Conservation (phyloP, 139 green algal species). For the Chloropicon primus region DNA sequence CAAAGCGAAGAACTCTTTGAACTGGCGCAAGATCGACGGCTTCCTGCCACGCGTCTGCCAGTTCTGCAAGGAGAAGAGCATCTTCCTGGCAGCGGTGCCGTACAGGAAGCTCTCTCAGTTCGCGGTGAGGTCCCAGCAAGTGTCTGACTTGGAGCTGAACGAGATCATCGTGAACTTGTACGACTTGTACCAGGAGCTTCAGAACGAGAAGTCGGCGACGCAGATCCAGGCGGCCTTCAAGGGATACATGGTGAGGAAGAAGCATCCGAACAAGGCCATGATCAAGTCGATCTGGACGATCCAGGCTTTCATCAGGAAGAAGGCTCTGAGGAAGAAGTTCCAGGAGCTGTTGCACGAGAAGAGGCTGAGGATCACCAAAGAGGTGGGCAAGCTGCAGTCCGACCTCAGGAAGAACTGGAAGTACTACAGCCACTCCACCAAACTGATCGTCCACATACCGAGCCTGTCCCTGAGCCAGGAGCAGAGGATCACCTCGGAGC, state of each 20-base stretch:
- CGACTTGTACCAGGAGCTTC: not conserved
- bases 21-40: not conserved
- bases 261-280: not conserved
- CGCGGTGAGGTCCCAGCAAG: not conserved
- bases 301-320: constrained; percentile 2
- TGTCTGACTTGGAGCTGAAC: not conserved
- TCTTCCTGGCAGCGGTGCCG: not conserved
- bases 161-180: not conserved
- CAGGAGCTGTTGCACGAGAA: constrained; percentile 6
- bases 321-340: not conserved
- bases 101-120: not conserved
- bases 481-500: constrained; percentile 7
- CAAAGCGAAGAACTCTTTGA: not conserved
- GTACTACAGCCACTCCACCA: constrained; percentile 20
- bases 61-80: not conserved
- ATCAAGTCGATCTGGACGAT: constrained; percentile 33
- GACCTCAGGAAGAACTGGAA: constrained; percentile 14
- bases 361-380: constrained; percentile 4
- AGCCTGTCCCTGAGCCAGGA: constrained; percentile 14
- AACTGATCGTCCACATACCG: constrained; percentile 41
- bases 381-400: constrained; percentile 13
- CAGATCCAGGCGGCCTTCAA: constrained; percentile 37
- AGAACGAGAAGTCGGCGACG: constrained; percentile 18
- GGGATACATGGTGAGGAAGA: constrained; percentile 21
- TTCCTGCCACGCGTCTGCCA: not conserved